Evolutionary conservation across 2,329 filamentous ascomycete genomes (phyloP), one percentile per base, ranked within the genome.

Genomic region (Microcyclospora tardicrescens): DNA sequence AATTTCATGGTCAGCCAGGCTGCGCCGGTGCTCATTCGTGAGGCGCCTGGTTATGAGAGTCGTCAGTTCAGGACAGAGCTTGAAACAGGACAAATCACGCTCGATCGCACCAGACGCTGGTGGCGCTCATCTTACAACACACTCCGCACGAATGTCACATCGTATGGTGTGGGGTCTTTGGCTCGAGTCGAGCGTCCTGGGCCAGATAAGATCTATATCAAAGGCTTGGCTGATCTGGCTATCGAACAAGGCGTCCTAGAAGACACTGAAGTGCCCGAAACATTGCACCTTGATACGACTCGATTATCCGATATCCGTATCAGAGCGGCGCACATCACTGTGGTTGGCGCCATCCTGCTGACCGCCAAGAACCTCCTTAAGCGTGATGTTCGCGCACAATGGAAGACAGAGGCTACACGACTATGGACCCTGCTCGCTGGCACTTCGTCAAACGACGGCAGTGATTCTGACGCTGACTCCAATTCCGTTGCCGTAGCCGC

Each of bases 351-450:
- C 0, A 79, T 89, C 35, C 65, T 87, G 19, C 64, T 89, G 11
- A 84, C 85, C 37, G 81, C 79, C 59, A 91, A 91, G 65, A 89
- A 86, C 49, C 67, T 89, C 6, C 71, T 91, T 27, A 87, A 86
- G 61, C 76, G 84, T 12, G 83, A 89, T 53, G 81, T 85, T 3
- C 76, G 84, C 33, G 73, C 73, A 10, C 76, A 80, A 14, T 91
- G 84, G 84, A 84, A 79, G 59, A 73, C 68, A 16, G 80, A 87
- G 59, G 80, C 81, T 0, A 65, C 68, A 2, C 75, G 82, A n/a
- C 74, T 87, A 46, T 75, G 81, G 65, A 63, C 73, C 1, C 73
- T 84, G 1, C 70, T 87, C 10, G 78, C 81, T 46, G 30, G 39
- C 2, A 41, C 11, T 27, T 38, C 29, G 31, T 38, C 33, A n/a